phyloP scores from a whole-genome alignment of 768 basidiomycete genomes.

The Suillus americanus region DNA sequence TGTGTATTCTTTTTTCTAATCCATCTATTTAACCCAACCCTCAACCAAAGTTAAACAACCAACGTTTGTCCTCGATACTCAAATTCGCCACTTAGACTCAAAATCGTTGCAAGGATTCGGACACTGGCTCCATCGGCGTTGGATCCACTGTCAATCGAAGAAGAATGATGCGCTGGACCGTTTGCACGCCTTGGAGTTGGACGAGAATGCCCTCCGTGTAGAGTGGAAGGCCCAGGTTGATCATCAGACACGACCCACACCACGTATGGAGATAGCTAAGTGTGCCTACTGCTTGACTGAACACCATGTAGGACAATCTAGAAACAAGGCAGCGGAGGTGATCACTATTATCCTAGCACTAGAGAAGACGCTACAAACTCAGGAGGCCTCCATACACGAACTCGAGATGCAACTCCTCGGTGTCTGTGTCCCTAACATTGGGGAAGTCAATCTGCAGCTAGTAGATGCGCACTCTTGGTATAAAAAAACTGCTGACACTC shows the following conservation, averaged over 20 bases:
- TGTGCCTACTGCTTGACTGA: not conserved
- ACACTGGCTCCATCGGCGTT: constrained; percentile 12
- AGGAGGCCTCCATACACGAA: not conserved
- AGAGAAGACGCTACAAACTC: constrained; percentile 1
- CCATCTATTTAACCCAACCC: too few relatives aligned
- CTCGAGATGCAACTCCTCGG: constrained; percentile 3
- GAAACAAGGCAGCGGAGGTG: constrained; percentile 5
- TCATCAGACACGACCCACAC: not conserved
- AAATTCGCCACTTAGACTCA: constrained; percentile 19
- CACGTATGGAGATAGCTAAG: not conserved
- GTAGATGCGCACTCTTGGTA: not conserved
- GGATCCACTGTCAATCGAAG: constrained; percentile 13
- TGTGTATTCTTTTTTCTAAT: too few relatives aligned
- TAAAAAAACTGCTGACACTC: not conserved
- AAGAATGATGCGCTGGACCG: not conserved
- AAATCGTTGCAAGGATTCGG: constrained; percentile 15
- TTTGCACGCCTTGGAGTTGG: not conserved
- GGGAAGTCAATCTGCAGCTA: constrained; percentile 7
- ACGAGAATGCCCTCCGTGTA: constrained; percentile 3
- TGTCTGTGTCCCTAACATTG: not conserved
- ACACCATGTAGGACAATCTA: not conserved
- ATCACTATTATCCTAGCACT: constrained; percentile 6
- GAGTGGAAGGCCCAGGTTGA: constrained; percentile 12
- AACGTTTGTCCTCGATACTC: too few relatives aligned
- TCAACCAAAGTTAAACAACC: too few relatives aligned